Base-by-base conservation (phyloP, 2,329 filamentous ascomycete species). In the Hortaea werneckii region DNA sequence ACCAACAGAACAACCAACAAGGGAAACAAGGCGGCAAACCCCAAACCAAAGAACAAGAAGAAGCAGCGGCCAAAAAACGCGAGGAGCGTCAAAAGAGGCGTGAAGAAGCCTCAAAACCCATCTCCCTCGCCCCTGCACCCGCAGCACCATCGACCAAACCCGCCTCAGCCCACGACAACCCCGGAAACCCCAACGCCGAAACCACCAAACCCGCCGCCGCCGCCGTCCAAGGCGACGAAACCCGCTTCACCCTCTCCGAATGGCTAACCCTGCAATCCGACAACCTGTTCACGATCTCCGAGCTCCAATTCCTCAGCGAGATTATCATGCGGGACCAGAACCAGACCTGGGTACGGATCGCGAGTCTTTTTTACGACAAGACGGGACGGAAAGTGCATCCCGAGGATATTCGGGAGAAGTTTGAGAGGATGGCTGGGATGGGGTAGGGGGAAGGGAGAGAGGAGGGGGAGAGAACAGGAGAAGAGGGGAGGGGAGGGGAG, bases 341-440 rank as follows among this genome's bases (percentile, higher is more conserved):
- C 58, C 66, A 66, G 51, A 66, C 67, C 37, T 77, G 73, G 73
- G 50, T 69, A 10, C 58, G 68, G 5, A 60, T 77, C 2, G 68
- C 69, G 40, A 68, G 66, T 43, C 59, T 62, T 26, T 76, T 76
- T 61, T 68, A 62, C 44, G 71, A 74, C 44, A 67, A 67, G 58
- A 77, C 72, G 1, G 73, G 73, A 2, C 62, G 70, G 37, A 58
- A 62, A 3, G 52, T 76, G 27, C 62, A 67, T 50, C 63, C 69
- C 1, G 64, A 69, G 3, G 64, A 69, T 20, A 63, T 73, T 30
- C 59, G 64, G 52, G 62, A 66, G 49, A 72, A 69, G 56, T 62
- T 73, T 41, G 56, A 58, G 45, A 48, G 48, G 35, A 51, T 64
- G 48, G 37, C 37, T n/a, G 37, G 10, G 37, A 10, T 39, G 37